These are phyloP conservation scores for Coemansia asiatica DNA, from an alignment of 192 early-diverging fungal genomes.

Conservation along the genomic window DNA sequence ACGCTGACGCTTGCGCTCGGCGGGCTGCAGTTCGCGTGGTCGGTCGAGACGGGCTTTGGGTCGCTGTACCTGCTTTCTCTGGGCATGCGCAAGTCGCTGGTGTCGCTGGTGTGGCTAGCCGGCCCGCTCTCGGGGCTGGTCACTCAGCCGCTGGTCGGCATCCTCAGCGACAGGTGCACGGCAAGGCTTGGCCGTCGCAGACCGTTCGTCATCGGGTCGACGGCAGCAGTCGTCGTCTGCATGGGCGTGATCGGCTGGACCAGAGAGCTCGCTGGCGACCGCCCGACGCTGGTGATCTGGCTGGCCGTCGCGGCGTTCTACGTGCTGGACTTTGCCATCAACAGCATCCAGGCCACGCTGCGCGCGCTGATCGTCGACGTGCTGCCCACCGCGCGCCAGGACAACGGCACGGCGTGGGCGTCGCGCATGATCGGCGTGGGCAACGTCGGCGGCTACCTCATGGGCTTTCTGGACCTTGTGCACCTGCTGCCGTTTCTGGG, in stretches of 20 bases:
- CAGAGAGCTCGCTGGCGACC: constrained; percentile 61
- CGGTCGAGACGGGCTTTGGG: constrained; percentile 60
- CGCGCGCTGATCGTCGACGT: constrained; percentile 87
- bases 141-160: constrained; percentile 82
- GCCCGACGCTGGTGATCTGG: constrained; percentile 52
- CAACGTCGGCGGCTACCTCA: constrained; percentile 82
- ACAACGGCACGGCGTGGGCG: constrained; percentile 80
- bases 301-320: constrained; percentile 84
- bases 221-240: constrained; percentile 62
- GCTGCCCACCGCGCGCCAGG: constrained; percentile 76
- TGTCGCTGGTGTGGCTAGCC: constrained; percentile 93
- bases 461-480: constrained; percentile 79
- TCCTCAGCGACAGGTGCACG: constrained; percentile 75
- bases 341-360: constrained; percentile 80
- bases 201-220: constrained; percentile 79
- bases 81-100: constrained; percentile 75
- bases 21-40: constrained; percentile 57
- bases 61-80: constrained; percentile 85
- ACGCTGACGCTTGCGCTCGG: constrained; percentile 48
- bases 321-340: constrained; percentile 90
- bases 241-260: constrained; percentile 75
- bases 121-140: constrained; percentile 81
- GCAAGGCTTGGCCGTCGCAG: constrained; percentile 74
- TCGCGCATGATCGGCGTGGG: constrained; percentile 82
- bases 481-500: constrained; percentile 67